A percentile compares a stretch with the other conserved stretches of the same genome.
These are phyloP conservation scores for Quercus lobata DNA, from an alignment of 331 rosid genomes.

Conservation along the genomic window DNA sequence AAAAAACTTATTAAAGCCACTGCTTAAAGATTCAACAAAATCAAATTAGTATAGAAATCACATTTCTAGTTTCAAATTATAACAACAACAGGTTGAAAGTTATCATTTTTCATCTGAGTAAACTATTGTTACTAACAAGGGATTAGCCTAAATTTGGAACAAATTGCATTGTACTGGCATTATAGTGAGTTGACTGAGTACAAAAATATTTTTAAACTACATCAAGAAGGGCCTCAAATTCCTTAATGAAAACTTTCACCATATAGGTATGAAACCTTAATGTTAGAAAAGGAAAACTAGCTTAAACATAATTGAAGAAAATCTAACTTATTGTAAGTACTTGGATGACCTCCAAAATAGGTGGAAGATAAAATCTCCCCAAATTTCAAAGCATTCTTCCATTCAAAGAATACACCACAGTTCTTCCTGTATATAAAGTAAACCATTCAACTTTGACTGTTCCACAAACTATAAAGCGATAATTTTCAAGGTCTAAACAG, in stretches of 20 bases:
- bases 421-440: neutral
- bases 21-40: neutral
- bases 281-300: no score
- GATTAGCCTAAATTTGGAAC: neutral
- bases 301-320: no score
- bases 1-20: neutral
- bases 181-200: neutral
- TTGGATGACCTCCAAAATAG: no score
- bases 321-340: no score
- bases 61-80: neutral
- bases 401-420: no score
- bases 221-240: neutral
- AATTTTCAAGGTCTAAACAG: neutral
- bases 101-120: neutral
- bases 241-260: neutral
- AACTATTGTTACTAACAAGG: neutral
- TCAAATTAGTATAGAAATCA: neutral
- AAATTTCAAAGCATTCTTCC: no score
- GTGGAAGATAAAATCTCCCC: no score
- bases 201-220: neutral
- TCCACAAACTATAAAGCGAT: neutral
- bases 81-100: neutral
- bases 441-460: neutral
- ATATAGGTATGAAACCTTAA: neutral
- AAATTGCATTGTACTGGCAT: neutral